These are phyloP conservation scores for Coniella lustricola DNA, from an alignment of 2,329 filamentous ascomycete species.

Conservation along the genomic window DNA sequence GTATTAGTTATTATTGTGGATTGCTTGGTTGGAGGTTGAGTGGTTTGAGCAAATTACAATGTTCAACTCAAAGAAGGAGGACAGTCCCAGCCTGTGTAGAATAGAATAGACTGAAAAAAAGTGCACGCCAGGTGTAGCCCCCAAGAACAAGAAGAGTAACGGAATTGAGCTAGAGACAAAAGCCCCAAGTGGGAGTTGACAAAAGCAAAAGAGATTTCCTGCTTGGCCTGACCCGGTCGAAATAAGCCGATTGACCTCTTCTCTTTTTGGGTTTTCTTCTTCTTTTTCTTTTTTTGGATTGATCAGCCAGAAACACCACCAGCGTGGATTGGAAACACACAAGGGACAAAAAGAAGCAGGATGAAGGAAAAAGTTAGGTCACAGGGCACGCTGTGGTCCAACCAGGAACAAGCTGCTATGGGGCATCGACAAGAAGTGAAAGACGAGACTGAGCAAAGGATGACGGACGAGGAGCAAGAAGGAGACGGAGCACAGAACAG, in stretches of 20 bases:
- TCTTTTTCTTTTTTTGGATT: too few relatives aligned
- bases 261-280: too few relatives aligned
- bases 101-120: slow-evolving; percentile 4
- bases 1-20: not conserved
- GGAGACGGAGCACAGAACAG: too few relatives aligned
- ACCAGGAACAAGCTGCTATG: not conserved
- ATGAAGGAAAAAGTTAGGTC: not conserved
- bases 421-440: not conserved
- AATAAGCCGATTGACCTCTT: too few relatives aligned
- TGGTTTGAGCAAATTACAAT: too few relatives aligned
- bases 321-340: too few relatives aligned
- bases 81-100: slow-evolving; percentile 11
- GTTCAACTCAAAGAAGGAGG: too few relatives aligned
- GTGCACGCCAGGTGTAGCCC: slow-evolving; percentile 11
- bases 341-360: too few relatives aligned
- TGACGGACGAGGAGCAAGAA: not conserved
- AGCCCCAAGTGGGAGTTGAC: too few relatives aligned
- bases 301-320: too few relatives aligned
- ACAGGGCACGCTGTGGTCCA: not conserved
- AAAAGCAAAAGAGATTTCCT: not conserved
- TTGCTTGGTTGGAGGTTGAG: too few relatives aligned
- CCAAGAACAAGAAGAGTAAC: not conserved
- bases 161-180: slow-evolving; percentile 1
- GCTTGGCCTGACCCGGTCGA: too few relatives aligned
- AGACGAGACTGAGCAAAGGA: not conserved